Evolutionary conservation across 2,329 filamentous ascomycete species (phyloP), one percentile per base, ranked within the genome.

Genomic region (Claviceps fusiformis): DNA sequence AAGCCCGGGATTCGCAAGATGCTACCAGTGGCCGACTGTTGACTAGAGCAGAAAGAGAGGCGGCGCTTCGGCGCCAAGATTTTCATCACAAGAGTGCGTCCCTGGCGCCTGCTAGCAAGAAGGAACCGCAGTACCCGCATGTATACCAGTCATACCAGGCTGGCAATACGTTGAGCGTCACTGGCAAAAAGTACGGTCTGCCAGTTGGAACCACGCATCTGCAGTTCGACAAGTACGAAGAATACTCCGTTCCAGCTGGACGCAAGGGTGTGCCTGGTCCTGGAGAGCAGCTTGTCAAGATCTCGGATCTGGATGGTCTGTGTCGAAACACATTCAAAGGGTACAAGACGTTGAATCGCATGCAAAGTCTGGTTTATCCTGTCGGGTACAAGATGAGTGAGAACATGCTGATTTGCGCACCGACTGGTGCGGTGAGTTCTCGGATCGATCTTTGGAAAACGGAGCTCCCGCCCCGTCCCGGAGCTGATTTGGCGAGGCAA

Each of bases 361-460:
- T 98, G 95, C 93, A 98, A 72, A 97, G 91, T 67, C 76, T 98
- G 50, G 88, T 97, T 0, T 95, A 95, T 64, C 90, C 90, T 0
- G 89, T 98, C 5, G 93, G 91, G 0, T 97, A 98, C 72, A 89
- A 86, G 67, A 96, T 89, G 2, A 95, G 84, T 65, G 93, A 98
- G 71, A 98, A 98, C 62, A 96, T 98, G 92, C 81, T 98, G 53
- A 95, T 98, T 57, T 98, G 93, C 70, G 93, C 93, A 27, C 93
- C 93, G 5, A 98, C 93, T 54, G 93, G 93, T 81, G 91, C 91
- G 58, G 78, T 80, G 68, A 72, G 80, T 75, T n/a, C 17, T 27
- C 10, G 8, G 10, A 27, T n/a, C 6, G 11, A 2, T 1, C n/a
- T n/a, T 48, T 47, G 24, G 15, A 17, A 41, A 41, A 15, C 15